phyloP scores from a whole-genome alignment of 257 asterid species.

The Rhazya stricta region DNA sequence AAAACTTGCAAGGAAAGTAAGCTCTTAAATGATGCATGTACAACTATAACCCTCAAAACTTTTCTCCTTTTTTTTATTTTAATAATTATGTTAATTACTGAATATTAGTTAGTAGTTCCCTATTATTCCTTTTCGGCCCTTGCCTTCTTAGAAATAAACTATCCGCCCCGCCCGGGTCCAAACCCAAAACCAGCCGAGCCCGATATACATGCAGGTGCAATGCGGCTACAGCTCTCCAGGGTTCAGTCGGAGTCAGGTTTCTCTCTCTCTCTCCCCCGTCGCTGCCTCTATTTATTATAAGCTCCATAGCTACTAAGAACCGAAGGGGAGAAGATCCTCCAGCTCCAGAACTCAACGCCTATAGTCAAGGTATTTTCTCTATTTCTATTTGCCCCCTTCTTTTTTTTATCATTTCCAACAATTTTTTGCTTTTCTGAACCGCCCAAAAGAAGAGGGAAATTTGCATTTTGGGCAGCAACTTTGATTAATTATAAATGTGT shows the following conservation, averaged over 20 bases:
- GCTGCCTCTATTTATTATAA: neutral
- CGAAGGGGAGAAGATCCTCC: neutral
- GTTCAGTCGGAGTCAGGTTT: neutral
- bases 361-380: neutral
- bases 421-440: neutral
- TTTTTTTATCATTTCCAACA: neutral
- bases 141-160: neutral
- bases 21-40: too few relatives aligned
- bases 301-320: too few relatives aligned
- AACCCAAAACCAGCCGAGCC: neutral
- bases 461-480: constrained; percentile 1
- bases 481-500: neutral
- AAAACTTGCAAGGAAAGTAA: too few relatives aligned
- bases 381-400: neutral
- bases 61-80: too few relatives aligned
- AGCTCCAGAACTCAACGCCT: neutral
- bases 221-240: too few relatives aligned
- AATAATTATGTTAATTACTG: too few relatives aligned
- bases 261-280: neutral
- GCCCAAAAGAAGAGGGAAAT: neutral
- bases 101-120: too few relatives aligned
- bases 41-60: too few relatives aligned
- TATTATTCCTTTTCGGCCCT: constrained; percentile 3
- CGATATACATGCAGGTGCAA: neutral
- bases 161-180: neutral